Conservation (phyloP, 139 green algal species). For the Pleodorina starrii region DNA sequence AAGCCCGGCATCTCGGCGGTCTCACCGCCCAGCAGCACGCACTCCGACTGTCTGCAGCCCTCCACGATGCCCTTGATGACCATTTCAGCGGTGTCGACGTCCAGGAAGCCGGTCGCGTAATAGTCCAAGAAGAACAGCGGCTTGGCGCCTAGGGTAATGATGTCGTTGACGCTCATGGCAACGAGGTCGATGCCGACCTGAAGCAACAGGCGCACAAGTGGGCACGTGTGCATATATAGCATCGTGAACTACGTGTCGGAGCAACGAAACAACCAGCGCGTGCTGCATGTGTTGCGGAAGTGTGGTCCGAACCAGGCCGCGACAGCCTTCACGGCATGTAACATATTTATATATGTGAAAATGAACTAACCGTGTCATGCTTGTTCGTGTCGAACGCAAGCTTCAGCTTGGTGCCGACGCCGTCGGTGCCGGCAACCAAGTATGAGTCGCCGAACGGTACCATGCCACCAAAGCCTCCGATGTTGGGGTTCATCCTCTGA, state of each 20-base stretch:
- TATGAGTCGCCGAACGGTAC: slow-evolving; percentile 98
- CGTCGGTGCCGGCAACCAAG: slow-evolving; percentile 96
- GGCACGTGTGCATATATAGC: too few species aligned
- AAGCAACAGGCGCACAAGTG: too few species aligned
- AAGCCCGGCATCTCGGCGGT: slow-evolving; percentile 99
- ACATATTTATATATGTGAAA: background rate
- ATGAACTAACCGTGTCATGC: slow-evolving; percentile 91
- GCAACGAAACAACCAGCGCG: too few species aligned
- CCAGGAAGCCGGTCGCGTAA: slow-evolving; percentile 93
- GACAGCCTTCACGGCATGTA: too few species aligned
- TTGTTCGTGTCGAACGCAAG: slow-evolving; percentile 96
- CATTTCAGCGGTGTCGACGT: slow-evolving; percentile 94
- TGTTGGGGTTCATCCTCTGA: slow-evolving; percentile 91
- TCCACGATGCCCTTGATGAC: slow-evolving; percentile 98
- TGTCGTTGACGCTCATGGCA: slow-evolving; percentile 98
- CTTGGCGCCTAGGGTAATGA: slow-evolving; percentile 94
- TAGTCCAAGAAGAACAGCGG: slow-evolving; percentile 99
- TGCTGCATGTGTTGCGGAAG: too few species aligned
- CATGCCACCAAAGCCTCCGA: slow-evolving; percentile 96
- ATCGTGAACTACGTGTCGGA: too few species aligned
- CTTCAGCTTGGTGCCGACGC: slow-evolving; percentile 99
- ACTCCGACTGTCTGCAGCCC: slow-evolving; percentile 92
- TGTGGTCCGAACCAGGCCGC: too few species aligned
- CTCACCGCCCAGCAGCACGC: slow-evolving; percentile 94
- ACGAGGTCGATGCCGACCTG: slow-evolving; percentile 95